Conservation (phyloP, 2,329 filamentous ascomycete genomes). For the Sphaerostilbella broomeana region DNA sequence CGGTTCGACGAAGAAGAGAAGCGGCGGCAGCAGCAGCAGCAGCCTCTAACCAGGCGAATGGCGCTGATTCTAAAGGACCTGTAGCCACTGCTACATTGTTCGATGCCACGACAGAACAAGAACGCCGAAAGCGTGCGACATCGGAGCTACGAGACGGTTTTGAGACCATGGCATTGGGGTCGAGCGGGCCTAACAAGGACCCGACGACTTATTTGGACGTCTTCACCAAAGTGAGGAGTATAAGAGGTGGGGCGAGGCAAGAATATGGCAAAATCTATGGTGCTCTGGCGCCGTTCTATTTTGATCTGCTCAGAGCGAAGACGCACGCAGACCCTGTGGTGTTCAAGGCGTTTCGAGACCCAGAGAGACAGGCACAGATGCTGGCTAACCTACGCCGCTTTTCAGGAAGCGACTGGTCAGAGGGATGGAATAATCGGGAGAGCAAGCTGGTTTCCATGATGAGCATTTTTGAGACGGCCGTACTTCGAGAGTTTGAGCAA, state of each 20-base stretch:
- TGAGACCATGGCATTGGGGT: constrained; percentile 61
- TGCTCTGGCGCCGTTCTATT: constrained; percentile 83
- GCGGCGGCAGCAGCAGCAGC: constrained; percentile 29
- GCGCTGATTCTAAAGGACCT: constrained; percentile 15
- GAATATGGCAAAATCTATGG: constrained; percentile 89
- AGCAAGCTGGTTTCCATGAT: constrained; percentile 69
- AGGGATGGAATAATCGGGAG: constrained; percentile 65
- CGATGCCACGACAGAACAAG: constrained; percentile 63
- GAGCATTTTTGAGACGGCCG: constrained; percentile 81
- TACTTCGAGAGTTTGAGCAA: constrained; percentile 85
- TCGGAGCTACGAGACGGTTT: constrained; percentile 59
- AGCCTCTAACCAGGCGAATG: constrained; percentile 15
- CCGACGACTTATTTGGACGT: constrained; percentile 60
- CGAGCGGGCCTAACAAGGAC: constrained; percentile 46
- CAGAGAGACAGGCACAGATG: constrained; percentile 86
- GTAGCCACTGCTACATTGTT: constrained; percentile 54
- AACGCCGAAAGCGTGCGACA: constrained; percentile 39
- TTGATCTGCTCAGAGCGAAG: constrained; percentile 65
- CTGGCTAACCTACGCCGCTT: constrained; percentile 75
- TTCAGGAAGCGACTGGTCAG: constrained; percentile 69
- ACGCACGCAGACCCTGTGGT: constrained; percentile 74
- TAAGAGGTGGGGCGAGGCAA: constrained; percentile 76
- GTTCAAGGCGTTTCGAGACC: constrained; percentile 81
- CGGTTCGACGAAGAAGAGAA: constrained; percentile 55
- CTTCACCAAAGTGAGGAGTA: constrained; percentile 64